Conservation (phyloP, 306 rosid species). For the Sicyos baderoa region DNA sequence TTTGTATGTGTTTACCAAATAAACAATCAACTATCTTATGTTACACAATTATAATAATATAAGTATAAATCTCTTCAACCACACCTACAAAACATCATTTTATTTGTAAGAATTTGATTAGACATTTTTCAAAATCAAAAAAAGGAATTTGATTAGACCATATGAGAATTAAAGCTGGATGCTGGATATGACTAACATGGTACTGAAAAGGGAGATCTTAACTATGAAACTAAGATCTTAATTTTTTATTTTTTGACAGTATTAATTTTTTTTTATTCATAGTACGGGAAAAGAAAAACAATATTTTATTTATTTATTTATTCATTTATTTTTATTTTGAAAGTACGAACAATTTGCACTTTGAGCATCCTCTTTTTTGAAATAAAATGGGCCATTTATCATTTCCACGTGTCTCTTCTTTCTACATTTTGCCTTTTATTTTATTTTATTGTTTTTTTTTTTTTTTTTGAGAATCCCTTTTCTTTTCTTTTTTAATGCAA, state of each 20-base stretch:
- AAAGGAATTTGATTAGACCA: background rate
- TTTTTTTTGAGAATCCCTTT: no score
- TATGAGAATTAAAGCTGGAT: no score
- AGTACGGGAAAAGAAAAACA: background rate
- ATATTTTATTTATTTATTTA: no score
- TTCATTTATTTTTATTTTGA: background rate
- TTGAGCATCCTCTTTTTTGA: slow-evolving; percentile 12
- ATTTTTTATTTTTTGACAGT: no score
- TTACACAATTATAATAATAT: no score
- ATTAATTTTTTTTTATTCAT: background rate
- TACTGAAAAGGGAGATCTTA: background rate
- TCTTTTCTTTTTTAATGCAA: background rate
- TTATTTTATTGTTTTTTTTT: no score
- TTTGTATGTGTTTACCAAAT: no score
- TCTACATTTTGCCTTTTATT: background rate
- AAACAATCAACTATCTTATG: no score
- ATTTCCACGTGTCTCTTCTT: background rate
- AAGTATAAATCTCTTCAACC: no score
- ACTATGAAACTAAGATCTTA: background rate
- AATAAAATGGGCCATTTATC: background rate
- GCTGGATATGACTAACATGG: background rate
- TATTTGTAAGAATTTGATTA: no score
- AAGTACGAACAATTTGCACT: background rate
- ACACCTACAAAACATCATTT: no score
- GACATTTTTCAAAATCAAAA: no score